Base-by-base conservation (phyloP, 164 flowering plant genomes). In the Chimonanthus praecox region DNA sequence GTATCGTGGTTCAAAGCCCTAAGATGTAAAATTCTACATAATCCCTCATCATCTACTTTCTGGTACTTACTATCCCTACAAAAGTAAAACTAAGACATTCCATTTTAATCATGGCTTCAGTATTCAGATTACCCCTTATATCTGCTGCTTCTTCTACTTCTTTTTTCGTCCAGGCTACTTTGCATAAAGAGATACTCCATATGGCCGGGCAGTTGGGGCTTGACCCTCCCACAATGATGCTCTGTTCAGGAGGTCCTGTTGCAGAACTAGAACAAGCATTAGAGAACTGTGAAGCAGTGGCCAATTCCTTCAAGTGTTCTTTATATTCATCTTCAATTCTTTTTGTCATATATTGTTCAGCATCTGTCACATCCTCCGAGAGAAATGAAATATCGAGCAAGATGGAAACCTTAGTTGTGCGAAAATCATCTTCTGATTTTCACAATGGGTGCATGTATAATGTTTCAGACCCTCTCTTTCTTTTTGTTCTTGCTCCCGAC, bases 151-250 rank as follows among this genome's bases (percentile, higher is more conserved):
- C 21, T 54, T 8, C 10, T 54, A 4, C 21, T 47, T 3, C 66
- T 18, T 44, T 64, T 58, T 45, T 73, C 47, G 77, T 71, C 20
- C 87, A 95, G 99, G 99, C 99, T 49, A 92, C 97, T 66, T 84
- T 95, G 82, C 92, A 95, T 69, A 85, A 86, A 73, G 86, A 84
- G 49, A 78, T 92, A 75, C 89, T 95, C 69, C 79, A 89, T 76
- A 93, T 95, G 99, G 99, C 99, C 72, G 99, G 99, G 60, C 99
- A 95, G 74, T 80, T 95, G 85, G 99, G 99, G 44, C 97, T 95
- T 79, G 94, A 95, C 71, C 99, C 99, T 58, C 92, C 99, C 33
- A 89, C 97, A 54, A 95, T 95, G 99, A 77, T 69, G 77, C 86
- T 95, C 33, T 80, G 86, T 76, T 68, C 66, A 51, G 92, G 88